phyloP scores from a whole-genome alignment of 2,329 filamentous ascomycete genomes.

The Huntiella abstrusa region DNA sequence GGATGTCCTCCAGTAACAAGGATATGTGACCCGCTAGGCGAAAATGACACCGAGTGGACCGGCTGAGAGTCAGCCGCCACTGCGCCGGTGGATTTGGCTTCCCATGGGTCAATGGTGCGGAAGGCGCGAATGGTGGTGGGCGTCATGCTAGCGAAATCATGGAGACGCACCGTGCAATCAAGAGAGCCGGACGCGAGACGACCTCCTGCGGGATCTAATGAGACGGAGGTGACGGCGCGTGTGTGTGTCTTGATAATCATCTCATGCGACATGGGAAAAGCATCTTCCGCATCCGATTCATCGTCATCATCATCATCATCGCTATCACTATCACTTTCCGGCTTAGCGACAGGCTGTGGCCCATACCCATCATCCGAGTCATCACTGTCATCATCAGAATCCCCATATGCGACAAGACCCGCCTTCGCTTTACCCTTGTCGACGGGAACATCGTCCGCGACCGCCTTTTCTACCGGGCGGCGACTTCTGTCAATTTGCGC shows the following conservation, averaged over 20 bases:
- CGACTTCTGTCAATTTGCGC: slow-evolving; percentile 68
- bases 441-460: no score
- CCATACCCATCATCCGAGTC: slow-evolving; percentile 23
- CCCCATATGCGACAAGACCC: slow-evolving; percentile 10
- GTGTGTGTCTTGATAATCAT: slow-evolving; percentile 85
- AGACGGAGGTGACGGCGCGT: slow-evolving; percentile 63
- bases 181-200: slow-evolving; percentile 78
- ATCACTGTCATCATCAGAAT: slow-evolving; percentile 15
- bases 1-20: slow-evolving; percentile 77
- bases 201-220: slow-evolving; percentile 68
- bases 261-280: slow-evolving; percentile 85
- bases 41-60: slow-evolving; percentile 74
- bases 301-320: slow-evolving; percentile 36
- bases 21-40: slow-evolving; percentile 54
- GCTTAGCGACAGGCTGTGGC: slow-evolving; percentile 25
- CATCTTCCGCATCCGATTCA: slow-evolving; percentile 56
- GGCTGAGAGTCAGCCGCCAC: slow-evolving; percentile 67
- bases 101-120: slow-evolving; percentile 74
- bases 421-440: slow-evolving; percentile 10
- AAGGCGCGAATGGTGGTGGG: slow-evolving; percentile 87
- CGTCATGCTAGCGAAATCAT: slow-evolving; percentile 92
- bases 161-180: slow-evolving; percentile 79
- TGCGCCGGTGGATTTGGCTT: slow-evolving; percentile 42
- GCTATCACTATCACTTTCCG: slow-evolving; percentile 23
- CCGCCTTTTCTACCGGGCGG: slow-evolving; percentile 21